Percentiles rank a stretch among this genome's conserved stretches.
Evolutionary conservation across 495 filamentous ascomycete species (phyloP).

Genomic region (Articulospora tetracladia): DNA sequence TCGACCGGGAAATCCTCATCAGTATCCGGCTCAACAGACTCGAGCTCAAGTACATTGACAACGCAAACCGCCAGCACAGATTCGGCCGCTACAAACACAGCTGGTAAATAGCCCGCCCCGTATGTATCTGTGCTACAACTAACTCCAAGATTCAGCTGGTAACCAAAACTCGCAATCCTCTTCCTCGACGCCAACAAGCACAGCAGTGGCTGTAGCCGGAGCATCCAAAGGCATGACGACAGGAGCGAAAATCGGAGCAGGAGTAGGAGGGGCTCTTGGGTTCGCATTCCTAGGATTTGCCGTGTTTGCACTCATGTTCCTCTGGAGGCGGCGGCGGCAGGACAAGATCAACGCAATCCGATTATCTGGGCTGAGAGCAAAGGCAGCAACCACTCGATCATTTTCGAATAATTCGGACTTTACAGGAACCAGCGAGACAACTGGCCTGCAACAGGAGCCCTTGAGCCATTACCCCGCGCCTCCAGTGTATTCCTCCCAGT

Average conservation of each 20-base stretch:
- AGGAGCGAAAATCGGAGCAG: neutral
- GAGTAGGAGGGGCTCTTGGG: neutral
- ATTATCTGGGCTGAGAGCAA: neutral
- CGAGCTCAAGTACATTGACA: neutral
- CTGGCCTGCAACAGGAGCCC: neutral
- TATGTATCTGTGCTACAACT: neutral
- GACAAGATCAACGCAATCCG: constrained; percentile 1
- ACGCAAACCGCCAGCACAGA: neutral
- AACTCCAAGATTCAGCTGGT: neutral
- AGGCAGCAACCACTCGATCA: neutral
- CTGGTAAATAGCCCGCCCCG: neutral
- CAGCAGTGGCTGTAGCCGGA: neutral
- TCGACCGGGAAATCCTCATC: neutral
- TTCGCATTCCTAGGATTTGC: constrained; percentile 1
- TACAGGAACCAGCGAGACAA: neutral
- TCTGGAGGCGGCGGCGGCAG: neutral
- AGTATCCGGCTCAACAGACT: neutral
- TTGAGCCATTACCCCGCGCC: neutral
- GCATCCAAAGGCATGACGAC: neutral
- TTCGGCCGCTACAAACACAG: neutral
- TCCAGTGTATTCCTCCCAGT: neutral
- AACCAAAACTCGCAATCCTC: neutral
- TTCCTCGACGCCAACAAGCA: neutral
- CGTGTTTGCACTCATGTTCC: neutral
- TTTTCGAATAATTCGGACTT: neutral